Evolutionary conservation across 352 stramenopile species (phyloP).

Genomic region (Phytopythium litorale): DNA sequence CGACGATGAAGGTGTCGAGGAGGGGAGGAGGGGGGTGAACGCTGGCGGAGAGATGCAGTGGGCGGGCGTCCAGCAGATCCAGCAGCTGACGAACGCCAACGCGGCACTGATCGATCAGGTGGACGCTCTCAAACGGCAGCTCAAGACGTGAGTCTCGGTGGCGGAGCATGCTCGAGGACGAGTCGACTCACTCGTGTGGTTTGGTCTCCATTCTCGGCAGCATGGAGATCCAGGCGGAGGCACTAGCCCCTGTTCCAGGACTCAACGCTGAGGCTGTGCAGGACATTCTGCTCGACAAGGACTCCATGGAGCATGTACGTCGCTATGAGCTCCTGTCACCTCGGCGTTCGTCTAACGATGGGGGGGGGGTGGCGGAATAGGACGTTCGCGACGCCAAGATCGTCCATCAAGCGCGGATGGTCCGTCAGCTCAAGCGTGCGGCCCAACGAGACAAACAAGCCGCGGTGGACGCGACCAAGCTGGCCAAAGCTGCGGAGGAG

Average conservation of each 20-base stretch:
- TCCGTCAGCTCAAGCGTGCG: conserved; percentile 52
- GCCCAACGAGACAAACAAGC: conserved; percentile 60
- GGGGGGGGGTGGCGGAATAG: conserved; percentile 13
- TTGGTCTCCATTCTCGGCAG: conserved; percentile 12
- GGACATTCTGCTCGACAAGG: conserved; percentile 61
- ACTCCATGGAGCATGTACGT: conserved; percentile 49
- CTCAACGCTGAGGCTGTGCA: conserved; percentile 45
- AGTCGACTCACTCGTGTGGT: not conserved
- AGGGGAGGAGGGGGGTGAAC: conserved; percentile 9
- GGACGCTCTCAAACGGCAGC: conserved; percentile 48
- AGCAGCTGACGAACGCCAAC: conserved; percentile 65
- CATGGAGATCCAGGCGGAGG: conserved; percentile 68
- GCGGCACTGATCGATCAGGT: conserved; percentile 33
- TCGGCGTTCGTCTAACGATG: no score
- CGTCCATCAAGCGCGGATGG: conserved; percentile 67
- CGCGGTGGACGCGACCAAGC: conserved; percentile 31
- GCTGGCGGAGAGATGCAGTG: conserved; percentile 41
- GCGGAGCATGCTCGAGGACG: not conserved
- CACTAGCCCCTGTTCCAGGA: conserved; percentile 56
- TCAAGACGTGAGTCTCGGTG: conserved; percentile 39
- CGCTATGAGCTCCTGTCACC: not conserved
- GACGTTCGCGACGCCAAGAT: conserved; percentile 78
- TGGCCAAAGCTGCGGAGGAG: conserved; percentile 31
- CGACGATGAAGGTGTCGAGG: conserved; percentile 18
- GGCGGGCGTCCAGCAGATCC: conserved; percentile 46